A percentile compares a stretch with the other conserved stretches of the same genome.
These are phyloP conservation scores for Phaeotremella fagi DNA, from an alignment of 768 basidiomycete genomes.

Conservation along the genomic window DNA sequence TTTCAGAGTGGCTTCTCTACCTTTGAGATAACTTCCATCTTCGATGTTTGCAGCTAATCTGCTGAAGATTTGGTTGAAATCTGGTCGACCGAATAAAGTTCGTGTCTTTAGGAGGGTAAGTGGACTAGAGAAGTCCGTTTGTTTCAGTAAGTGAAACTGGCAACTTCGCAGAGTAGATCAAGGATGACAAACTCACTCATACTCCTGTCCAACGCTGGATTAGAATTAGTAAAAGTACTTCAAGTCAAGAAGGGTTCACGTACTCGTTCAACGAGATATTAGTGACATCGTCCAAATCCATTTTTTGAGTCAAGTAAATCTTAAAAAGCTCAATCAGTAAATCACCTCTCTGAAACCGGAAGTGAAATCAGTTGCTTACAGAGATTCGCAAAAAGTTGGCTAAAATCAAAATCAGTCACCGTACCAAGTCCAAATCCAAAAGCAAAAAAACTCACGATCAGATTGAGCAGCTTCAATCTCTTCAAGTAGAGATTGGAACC, in stretches of 20 bases:
- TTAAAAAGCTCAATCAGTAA: conserved; percentile 5
- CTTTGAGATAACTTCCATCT: conserved; percentile 72
- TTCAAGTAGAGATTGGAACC: conserved; percentile 86
- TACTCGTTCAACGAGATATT: conserved; percentile 43
- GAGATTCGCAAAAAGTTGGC: conserved; percentile 84
- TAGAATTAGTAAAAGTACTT: not conserved
- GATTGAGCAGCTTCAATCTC: conserved; percentile 83
- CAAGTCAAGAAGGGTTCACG: conserved; percentile 1
- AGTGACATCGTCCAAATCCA: conserved; percentile 31
- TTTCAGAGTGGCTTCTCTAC: conserved; percentile 69
- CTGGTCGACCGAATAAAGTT: conserved; percentile 86
- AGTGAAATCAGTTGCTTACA: conserved; percentile 16
- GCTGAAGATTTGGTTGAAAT: conserved; percentile 77
- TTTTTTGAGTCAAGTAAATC: conserved; percentile 41
- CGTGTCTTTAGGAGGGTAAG: conserved; percentile 80
- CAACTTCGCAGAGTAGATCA: not conserved
- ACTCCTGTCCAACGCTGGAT: conserved; percentile 35
- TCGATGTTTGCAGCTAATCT: conserved; percentile 74
- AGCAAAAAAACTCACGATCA: conserved; percentile 61
- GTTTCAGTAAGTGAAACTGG: not conserved
- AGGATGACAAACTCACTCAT: conserved; percentile 23
- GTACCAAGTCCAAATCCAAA: not conserved
- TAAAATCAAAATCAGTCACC: conserved; percentile 39
- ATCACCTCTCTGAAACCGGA: not conserved
- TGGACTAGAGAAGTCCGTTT: conserved; percentile 50